A percentile compares a stretch with the other conserved stretches of the same genome.
phyloP scores from a whole-genome alignment of 352 stramenopile species.

The Phytophthora pistaciae region DNA sequence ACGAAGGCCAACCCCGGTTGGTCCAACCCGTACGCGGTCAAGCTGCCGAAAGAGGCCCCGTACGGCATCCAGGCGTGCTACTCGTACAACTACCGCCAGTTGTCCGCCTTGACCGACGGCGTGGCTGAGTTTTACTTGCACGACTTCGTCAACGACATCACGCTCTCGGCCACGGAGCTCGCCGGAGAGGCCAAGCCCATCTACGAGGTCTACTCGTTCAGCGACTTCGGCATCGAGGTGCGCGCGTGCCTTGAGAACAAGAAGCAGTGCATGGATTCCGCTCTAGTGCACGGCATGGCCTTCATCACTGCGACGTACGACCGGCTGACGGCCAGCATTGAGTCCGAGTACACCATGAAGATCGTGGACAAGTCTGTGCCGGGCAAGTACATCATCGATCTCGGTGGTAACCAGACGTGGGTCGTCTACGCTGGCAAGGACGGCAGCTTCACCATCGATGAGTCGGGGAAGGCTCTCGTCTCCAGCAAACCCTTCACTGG shows the following conservation, averaged over 20 bases:
- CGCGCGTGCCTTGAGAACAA: conserved; percentile 40
- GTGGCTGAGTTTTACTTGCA: conserved; percentile 67
- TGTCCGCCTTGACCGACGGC: conserved; percentile 45
- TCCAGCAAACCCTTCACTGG: conserved; percentile 45
- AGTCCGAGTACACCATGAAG: conserved; percentile 52
- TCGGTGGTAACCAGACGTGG: conserved; percentile 73
- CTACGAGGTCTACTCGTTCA: conserved; percentile 71
- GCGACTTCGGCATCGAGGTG: conserved; percentile 64
- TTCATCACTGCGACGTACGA: conserved; percentile 69
- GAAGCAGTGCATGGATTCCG: conserved; percentile 54
- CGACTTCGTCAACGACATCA: conserved; percentile 72
- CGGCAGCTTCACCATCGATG: conserved; percentile 44
- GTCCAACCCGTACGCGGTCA: conserved; percentile 76
- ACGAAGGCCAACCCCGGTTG: conserved; percentile 59
- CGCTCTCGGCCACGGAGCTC: conserved; percentile 67
- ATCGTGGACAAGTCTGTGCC: conserved; percentile 42
- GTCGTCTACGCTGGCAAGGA: conserved; percentile 60
- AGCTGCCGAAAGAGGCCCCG: conserved; percentile 48
- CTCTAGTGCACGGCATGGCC: conserved; percentile 71
- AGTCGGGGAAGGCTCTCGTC: conserved; percentile 40
- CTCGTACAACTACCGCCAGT: conserved; percentile 64
- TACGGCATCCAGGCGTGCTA: conserved; percentile 66
- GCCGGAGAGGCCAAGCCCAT: conserved; percentile 36
- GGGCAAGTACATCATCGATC: conserved; percentile 62
- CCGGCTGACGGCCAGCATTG: conserved; percentile 52